Conservation (phyloP, 495 filamentous ascomycete species). For the Terfezia claveryi region DNA sequence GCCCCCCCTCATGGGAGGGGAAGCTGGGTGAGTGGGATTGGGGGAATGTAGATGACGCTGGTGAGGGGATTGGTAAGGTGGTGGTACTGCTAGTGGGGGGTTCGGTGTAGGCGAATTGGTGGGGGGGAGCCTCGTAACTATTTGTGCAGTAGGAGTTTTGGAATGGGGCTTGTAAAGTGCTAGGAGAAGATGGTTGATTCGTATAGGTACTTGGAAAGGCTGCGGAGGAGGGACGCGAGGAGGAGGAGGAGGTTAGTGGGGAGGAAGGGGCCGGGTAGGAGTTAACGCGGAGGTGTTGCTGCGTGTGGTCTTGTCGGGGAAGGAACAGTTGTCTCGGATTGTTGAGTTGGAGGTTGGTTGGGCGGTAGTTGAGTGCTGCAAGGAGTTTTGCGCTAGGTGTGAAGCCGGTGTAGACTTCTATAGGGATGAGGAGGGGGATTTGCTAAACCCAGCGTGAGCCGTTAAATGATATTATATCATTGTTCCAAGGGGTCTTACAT, state of each 20-base stretch:
- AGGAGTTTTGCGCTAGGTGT: slow-evolving; percentile 56
- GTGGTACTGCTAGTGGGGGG: background rate
- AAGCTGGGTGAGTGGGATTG: slow-evolving; percentile 3
- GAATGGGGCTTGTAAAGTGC: slow-evolving; percentile 1
- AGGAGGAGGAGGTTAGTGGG: slow-evolving; percentile 22
- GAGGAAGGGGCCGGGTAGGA: slow-evolving; percentile 5
- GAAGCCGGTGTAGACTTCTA: slow-evolving; percentile 78
- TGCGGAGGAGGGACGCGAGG: slow-evolving; percentile 2
- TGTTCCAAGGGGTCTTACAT: slow-evolving; percentile 24
- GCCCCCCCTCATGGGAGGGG: background rate
- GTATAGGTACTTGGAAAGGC: background rate
- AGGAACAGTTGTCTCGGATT: background rate
- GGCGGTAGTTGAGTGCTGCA: slow-evolving; percentile 36
- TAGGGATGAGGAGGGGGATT: slow-evolving; percentile 53
- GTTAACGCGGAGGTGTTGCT: slow-evolving; percentile 4
- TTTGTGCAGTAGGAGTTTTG: slow-evolving; percentile 1
- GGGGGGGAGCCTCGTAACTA: background rate
- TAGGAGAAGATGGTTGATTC: background rate
- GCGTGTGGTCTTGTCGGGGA: slow-evolving; percentile 9
- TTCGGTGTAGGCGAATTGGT: background rate
- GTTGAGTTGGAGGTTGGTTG: slow-evolving; percentile 23
- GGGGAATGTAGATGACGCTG: slow-evolving; percentile 10
- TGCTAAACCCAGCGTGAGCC: slow-evolving; percentile 13
- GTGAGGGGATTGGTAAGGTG: slow-evolving; percentile 5
- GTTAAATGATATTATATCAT: background rate